A percentile compares a stretch with the other conserved stretches of the same genome.
Conservation (phyloP, 2,329 filamentous ascomycete genomes). For the Emmonsiellopsis sp. region DNA sequence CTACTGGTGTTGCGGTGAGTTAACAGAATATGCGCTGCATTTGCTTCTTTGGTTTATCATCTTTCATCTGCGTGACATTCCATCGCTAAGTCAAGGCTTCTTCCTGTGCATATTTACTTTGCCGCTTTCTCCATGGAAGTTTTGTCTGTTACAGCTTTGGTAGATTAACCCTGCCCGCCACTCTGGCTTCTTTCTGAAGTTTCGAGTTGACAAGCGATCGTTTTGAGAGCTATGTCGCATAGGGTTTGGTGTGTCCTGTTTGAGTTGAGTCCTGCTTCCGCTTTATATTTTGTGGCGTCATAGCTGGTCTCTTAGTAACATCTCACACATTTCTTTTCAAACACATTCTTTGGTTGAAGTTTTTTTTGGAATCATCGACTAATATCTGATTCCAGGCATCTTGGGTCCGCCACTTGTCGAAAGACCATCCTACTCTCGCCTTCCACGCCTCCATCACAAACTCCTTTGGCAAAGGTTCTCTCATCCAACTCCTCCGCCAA, state of each 20-base stretch:
- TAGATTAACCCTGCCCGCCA: constrained; percentile 75
- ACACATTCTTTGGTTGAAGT: constrained; percentile 22
- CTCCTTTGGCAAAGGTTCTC: constrained; percentile 88
- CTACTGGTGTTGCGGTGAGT: constrained; percentile 92
- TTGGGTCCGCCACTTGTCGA: constrained; percentile 83
- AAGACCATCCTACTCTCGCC: constrained; percentile 85
- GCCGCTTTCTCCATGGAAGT: constrained; percentile 52
- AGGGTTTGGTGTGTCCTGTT: constrained; percentile 72
- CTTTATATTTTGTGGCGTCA: constrained; percentile 48
- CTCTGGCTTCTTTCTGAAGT: constrained; percentile 53
- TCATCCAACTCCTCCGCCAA: constrained; percentile 86
- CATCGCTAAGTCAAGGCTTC: constrained; percentile 83
- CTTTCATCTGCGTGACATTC: constrained; percentile 17
- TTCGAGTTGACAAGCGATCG: constrained; percentile 64
- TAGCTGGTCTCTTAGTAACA: constrained; percentile 98
- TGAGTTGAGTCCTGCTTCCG: constrained; percentile 91
- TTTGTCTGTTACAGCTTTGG: constrained; percentile 98
- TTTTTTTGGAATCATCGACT: constrained; percentile 16
- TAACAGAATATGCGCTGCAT: constrained; percentile 3
- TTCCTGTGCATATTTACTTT: constrained; percentile 36
- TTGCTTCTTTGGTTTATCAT: constrained; percentile 17
- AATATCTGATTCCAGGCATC: constrained; percentile 56
- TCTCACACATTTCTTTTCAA: constrained; percentile 63
- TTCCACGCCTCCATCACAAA: constrained; percentile 95
- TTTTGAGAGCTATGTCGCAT: constrained; percentile 77